Evolutionary conservation across 2,329 filamentous ascomycete species (phyloP), one percentile per base, ranked within the genome.

Genomic region (Penicillium concentricum): DNA sequence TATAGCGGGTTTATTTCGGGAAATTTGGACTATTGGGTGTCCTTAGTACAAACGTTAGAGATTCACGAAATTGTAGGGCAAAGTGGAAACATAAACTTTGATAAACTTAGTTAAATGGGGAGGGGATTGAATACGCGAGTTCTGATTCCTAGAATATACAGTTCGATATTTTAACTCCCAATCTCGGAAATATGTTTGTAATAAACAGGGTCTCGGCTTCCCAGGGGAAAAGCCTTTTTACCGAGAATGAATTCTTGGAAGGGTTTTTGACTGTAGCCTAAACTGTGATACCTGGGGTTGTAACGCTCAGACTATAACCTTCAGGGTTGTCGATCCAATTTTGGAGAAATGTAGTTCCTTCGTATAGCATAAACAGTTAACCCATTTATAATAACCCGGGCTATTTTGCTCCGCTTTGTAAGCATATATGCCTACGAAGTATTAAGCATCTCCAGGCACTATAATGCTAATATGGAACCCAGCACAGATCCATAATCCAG

Each of bases 71-170:
- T n/a, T n/a, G n/a, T n/a, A n/a, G 26, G n/a, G 35, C 30, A 32
- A 26, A 5, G 49, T 51, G 37, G 49, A 39, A n/a, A 44, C 28
- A 32, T 44, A 10, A 15, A 13, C 13, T 34, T 15, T 13, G 30
- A 35, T 35, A 18, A 52, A 52, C 26, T 52, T 37, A 16, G 49
- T 45, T 45, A 44, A 52, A 45, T 37, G 30, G 49, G 39, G n/a
- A 24, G 24, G 34, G 34, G 34, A 49, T 37, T 6, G 30, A 30
- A 35, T 22, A 24, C 28, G 13, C 8, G 8, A 16, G 43, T 15
- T 16, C 13, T 20, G 18, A 16, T 32, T 12, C 18, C 3, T 32
- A 22, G 3, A 18, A 13, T 4, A 18, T 16, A 34, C 43, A 46
- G 13, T 22, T 46, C 16, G n/a, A 28, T 32, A 15, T 24, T 46